phyloP scores from a whole-genome alignment of 345 rosid genomes.

The Ceriops decandra region DNA sequence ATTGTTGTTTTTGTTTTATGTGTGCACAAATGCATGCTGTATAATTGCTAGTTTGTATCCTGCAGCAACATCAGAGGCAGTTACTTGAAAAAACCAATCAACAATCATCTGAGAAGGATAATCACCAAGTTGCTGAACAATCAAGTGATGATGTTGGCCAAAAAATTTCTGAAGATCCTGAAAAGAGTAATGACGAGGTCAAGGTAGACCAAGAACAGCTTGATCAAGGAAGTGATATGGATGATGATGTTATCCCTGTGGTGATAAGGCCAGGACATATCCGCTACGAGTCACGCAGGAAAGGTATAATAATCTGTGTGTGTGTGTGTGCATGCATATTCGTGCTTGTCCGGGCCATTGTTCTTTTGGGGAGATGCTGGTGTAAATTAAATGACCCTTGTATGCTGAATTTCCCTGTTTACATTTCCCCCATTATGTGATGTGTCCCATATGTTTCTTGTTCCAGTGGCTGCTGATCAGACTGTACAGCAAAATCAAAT shows the following conservation, averaged over 20 bases:
- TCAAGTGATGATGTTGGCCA: conserved; percentile 9
- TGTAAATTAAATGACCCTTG: not conserved
- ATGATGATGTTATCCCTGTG: conserved; percentile 60
- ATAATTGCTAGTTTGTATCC: too few relatives aligned
- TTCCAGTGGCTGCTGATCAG: conserved; percentile 48
- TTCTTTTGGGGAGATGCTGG: not conserved
- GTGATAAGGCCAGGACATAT: conserved; percentile 92
- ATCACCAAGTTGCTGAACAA: conserved; percentile 28
- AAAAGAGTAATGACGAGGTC: conserved; percentile 1
- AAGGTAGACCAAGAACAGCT: conserved; percentile 20
- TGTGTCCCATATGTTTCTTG: conserved; percentile 18
- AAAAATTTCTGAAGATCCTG: conserved; percentile 10
- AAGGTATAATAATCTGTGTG: conserved; percentile 37
- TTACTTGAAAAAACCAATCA: conserved; percentile 29
- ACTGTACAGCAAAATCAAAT: conserved; percentile 38
- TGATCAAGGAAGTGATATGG: conserved; percentile 31
- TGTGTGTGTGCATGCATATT: not conserved
- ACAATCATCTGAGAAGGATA: conserved; percentile 34
- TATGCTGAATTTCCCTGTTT: not conserved
- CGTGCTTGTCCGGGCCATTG: not conserved
- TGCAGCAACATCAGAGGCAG: conserved; percentile 26
- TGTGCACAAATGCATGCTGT: too few relatives aligned
- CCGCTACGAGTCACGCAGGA: conserved; percentile 63
- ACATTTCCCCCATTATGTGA: not conserved
- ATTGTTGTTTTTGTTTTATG: too few relatives aligned